These are phyloP conservation scores for Monosporascus sp. DNA, from an alignment of 2,329 filamentous ascomycete genomes.

Conservation along the genomic window DNA sequence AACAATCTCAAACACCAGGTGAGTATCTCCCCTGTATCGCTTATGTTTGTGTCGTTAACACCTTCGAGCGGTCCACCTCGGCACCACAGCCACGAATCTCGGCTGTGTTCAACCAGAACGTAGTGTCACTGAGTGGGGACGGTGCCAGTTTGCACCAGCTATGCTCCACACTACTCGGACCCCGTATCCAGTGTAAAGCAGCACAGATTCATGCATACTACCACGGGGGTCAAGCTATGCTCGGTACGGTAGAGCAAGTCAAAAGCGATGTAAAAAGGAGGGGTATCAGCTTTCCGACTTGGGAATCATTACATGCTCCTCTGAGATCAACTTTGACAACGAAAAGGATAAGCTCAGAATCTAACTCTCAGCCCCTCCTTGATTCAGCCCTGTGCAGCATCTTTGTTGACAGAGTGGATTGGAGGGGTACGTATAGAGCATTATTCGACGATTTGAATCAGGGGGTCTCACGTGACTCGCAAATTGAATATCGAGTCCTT, in stretches of 20 bases:
- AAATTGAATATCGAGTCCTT: not conserved
- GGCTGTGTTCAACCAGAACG: slow-evolving; percentile 1
- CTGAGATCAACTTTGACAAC: slow-evolving; percentile 5
- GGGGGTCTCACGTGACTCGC: not conserved
- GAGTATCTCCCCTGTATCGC: not conserved
- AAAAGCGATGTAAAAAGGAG: slow-evolving; percentile 1
- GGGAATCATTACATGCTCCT: not conserved
- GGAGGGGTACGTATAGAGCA: slow-evolving; percentile 1
- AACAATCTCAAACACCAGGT: not conserved
- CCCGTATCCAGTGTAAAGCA: not conserved
- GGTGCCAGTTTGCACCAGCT: not conserved
- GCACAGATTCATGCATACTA: slow-evolving; percentile 5
- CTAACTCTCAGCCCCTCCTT: slow-evolving; percentile 1
- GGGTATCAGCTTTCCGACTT: slow-evolving; percentile 1
- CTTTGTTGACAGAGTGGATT: slow-evolving; percentile 8
- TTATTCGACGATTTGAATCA: not conserved
- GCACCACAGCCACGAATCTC: not conserved
- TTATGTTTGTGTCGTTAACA: not conserved
- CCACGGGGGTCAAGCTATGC: slow-evolving; percentile 1
- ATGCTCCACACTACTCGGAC: not conserved
- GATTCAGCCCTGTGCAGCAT: slow-evolving; percentile 6
- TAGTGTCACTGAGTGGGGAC: not conserved
- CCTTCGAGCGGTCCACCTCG: not conserved
- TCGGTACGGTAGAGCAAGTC: not conserved
- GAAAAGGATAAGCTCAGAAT: not conserved